Evolutionary conservation across 768 basidiomycete genomes (phyloP), one percentile per base, ranked within the genome.

Genomic region (Lanmaoa rubissima): DNA sequence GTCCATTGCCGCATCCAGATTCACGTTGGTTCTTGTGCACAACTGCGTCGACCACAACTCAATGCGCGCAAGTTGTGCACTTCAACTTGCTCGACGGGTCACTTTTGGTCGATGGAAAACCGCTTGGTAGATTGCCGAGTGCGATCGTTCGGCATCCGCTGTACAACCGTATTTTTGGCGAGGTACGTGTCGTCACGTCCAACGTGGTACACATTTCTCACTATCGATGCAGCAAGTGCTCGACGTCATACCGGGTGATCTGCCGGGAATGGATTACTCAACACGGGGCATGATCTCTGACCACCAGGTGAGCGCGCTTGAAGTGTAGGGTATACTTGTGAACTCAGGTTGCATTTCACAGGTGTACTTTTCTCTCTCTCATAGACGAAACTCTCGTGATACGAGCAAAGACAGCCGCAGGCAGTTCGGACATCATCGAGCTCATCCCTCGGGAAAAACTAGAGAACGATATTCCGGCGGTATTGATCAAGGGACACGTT

Each of bases 21-120:
- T 55, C 66, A 6, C 68, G 65, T 14, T 76, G 76, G 74, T 9
- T 75, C 13, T 53, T 42, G 9, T 69, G 65, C 17, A 45, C 24
- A 17, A 72, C 77, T 0, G 44, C 53, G 7, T 10, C 53, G 1
- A 46, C 48, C 5, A 17, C 35, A 2, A 56, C 41, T 14, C 54
- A 62, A 32, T 8, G 39, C 35, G 56, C 62, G 19, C 74, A 74
- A 45, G 46, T n/a, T 19, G 67, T 81, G 7, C 69, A 74, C 47
- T 65, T 78, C 19, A 74, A 83, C 52, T 35, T 82, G 1, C 57
- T 81, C 3, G 61, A 69, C 17, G 80, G 79, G 13, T 48, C 61
- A 24, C 64, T 82, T 1, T 67, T 80, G 17, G 68, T 82, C 11
- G 63, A 76, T 12, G 80, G 79, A 8, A 71, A 71, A 54, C 69